These are phyloP conservation scores for Saccharomycopsis schoenii DNA, from an alignment of 805 yeast genomes.

Conservation along the genomic window DNA sequence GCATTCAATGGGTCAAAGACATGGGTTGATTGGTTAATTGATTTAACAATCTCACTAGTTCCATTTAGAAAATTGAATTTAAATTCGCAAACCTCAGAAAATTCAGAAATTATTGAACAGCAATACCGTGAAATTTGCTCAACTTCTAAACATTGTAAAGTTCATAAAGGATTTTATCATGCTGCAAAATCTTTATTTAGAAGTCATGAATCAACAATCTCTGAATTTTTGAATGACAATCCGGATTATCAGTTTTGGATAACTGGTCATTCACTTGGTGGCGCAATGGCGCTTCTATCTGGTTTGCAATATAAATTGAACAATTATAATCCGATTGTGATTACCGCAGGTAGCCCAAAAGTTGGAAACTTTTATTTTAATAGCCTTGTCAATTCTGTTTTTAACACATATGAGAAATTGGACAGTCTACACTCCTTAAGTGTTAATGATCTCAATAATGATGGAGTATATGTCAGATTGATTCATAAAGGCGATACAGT, in stretches of 20 bases:
- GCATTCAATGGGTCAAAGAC: conserved; percentile 59
- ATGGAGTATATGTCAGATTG: conserved; percentile 40
- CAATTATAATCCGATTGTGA: conserved; percentile 44
- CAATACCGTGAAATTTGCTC: not conserved
- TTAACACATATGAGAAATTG: conserved; percentile 27
- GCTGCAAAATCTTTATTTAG: conserved; percentile 34
- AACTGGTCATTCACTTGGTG: conserved; percentile 72
- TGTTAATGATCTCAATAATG: conserved; percentile 9
- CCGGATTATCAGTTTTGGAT: conserved; percentile 43
- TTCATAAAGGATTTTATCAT: conserved; percentile 56
- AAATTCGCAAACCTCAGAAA: not conserved
- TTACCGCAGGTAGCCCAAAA: conserved; percentile 61
- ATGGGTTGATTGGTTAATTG: conserved; percentile 52
- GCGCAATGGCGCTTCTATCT: conserved; percentile 52
- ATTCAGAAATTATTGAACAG: not conserved
- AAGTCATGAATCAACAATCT: conserved; percentile 29
- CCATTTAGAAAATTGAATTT: conserved; percentile 34
- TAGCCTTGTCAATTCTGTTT: conserved; percentile 41
- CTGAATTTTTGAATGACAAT: conserved; percentile 27
- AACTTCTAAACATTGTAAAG: conserved; percentile 40
- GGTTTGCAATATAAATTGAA: conserved; percentile 50
- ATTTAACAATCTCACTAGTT: conserved; percentile 40
- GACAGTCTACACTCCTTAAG: not conserved
- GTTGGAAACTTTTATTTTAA: conserved; percentile 46
- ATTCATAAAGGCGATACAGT: conserved; percentile 50